Percentiles rank a stretch among this genome's conserved stretches.
phyloP scores from a whole-genome alignment of 495 filamentous ascomycete species.

The Massariosphaeria phaeospora region DNA sequence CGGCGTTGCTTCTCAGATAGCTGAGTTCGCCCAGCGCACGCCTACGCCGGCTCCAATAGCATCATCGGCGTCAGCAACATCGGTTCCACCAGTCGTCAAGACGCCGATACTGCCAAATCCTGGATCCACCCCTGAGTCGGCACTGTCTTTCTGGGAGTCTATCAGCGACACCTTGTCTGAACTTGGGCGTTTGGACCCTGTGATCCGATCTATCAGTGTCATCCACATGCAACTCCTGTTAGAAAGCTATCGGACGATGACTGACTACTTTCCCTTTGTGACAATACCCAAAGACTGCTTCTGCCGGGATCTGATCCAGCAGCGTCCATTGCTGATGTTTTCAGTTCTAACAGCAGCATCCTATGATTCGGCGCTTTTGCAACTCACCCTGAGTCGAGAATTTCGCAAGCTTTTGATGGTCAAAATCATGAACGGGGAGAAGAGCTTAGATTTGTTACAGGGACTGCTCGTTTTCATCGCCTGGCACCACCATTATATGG shows the following conservation, averaged over 20 bases:
- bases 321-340: constrained; percentile 26
- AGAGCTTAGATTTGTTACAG: constrained; percentile 29
- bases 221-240: constrained; percentile 19
- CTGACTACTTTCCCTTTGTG: constrained; percentile 26
- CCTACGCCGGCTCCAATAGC: constrained; percentile 13
- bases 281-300: constrained; percentile 6
- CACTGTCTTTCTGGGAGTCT: constrained; percentile 22
- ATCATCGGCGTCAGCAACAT: background rate
- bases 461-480: constrained; percentile 27
- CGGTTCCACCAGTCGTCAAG: constrained; percentile 2
- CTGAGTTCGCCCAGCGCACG: constrained; percentile 5
- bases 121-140: constrained; percentile 22
- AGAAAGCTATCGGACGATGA: constrained; percentile 16
- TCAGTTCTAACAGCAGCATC: constrained; percentile 19
- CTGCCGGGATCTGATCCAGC: constrained; percentile 8
- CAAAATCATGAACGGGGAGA: constrained; percentile 27
- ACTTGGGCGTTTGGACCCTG: constrained; percentile 16
- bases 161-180: constrained; percentile 23
- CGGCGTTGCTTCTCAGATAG: constrained; percentile 6
- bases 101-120: constrained; percentile 17
- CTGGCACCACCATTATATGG: constrained; percentile 30
- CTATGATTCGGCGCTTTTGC: constrained; percentile 15
- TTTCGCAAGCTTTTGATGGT: constrained; percentile 22
- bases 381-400: constrained; percentile 21
- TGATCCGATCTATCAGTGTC: constrained; percentile 18